Base-by-base conservation (phyloP, 306 rosid species). In the Myrica gale region DNA sequence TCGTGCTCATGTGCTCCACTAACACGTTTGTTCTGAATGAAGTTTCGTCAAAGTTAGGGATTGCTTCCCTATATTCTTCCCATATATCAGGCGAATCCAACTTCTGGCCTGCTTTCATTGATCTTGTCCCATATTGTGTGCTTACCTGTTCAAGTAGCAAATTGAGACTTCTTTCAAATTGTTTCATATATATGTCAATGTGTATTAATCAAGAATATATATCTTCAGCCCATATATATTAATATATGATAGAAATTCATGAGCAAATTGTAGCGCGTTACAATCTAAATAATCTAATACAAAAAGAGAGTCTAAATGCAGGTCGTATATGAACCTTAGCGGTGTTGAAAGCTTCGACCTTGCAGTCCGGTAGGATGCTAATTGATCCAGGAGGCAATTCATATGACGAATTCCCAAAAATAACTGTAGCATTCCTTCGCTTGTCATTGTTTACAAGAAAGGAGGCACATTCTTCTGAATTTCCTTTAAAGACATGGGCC, bases 301-400 rank as follows among this genome's bases (percentile, higher is more conserved):
- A 1, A 0, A 26, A 26, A 1, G 32, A 26, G 32, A 26, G 32
- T 26, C 32, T 26, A 26, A 26, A 26, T 26, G 32, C 32, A 26
- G 32, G 32, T 26, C 32, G 32, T 70, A 23, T 1, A 50, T 15
- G 54, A 23, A 70, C 74, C 74, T 70, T 70, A 3, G 46, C 61
- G 32, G 57, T 70, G 74, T 70, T 70, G 74, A 70, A 70, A 45
- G 74, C 74, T 26, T 46, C 74, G 21, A 16, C 32, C 41, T 51
- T 70, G 45, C 74, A 70, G 20, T 70, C 74, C 0, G 74, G 74
- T 70, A 70, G 60, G 61, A 70, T 70, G 46, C 74, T 70, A 15
- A 70, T 32, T 45, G 74, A 70, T n/a, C 26, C 21, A 6, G 74
- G 74, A 45, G 74, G 74, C 46, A 70, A 70, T 23, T 45, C 60